These are phyloP conservation scores for Cyclotella atomus DNA, from an alignment of 108 stramenopile species.

Conservation along the genomic window DNA sequence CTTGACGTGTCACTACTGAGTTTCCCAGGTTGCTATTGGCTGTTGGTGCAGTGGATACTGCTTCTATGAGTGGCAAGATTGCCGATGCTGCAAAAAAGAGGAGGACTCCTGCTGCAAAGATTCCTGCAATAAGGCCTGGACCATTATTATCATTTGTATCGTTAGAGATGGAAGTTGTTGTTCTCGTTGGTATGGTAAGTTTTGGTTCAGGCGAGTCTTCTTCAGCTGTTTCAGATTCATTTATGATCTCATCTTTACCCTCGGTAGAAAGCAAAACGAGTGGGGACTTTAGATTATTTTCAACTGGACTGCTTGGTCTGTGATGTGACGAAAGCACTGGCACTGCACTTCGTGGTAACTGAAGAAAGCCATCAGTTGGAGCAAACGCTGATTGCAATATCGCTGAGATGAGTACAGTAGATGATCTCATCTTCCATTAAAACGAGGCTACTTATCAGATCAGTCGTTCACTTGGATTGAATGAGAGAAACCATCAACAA, in stretches of 20 bases:
- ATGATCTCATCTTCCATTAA: neutral
- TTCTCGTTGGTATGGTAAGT: neutral
- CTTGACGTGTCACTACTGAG: constrained; percentile 61
- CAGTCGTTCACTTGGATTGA: neutral
- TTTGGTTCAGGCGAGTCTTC: neutral
- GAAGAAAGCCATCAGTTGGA: neutral
- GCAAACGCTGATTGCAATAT: neutral
- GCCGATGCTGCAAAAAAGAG: constrained; percentile 34
- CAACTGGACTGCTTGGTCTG: neutral
- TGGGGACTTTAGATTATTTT: neutral
- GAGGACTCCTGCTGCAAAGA: constrained; percentile 16
- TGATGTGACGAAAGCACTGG: neutral
- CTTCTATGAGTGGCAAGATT: constrained; percentile 20
- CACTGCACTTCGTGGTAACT: neutral
- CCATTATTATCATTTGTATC: constrained; percentile 8
- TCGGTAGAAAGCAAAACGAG: too few species aligned
- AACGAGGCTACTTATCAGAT: neutral
- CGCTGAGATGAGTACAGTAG: neutral
- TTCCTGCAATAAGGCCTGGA: constrained; percentile 8
- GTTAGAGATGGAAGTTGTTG: neutral
- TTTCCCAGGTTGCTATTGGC: constrained; percentile 44
- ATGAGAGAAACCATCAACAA: neutral
- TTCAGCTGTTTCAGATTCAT: neutral
- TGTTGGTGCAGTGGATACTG: constrained; percentile 1
- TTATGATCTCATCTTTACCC: too few species aligned